Evolutionary conservation across 2,329 filamentous ascomycete genomes (phyloP), one percentile per base, ranked within the genome.

Genomic region (Aspergillus pseudoviridinutans): DNA sequence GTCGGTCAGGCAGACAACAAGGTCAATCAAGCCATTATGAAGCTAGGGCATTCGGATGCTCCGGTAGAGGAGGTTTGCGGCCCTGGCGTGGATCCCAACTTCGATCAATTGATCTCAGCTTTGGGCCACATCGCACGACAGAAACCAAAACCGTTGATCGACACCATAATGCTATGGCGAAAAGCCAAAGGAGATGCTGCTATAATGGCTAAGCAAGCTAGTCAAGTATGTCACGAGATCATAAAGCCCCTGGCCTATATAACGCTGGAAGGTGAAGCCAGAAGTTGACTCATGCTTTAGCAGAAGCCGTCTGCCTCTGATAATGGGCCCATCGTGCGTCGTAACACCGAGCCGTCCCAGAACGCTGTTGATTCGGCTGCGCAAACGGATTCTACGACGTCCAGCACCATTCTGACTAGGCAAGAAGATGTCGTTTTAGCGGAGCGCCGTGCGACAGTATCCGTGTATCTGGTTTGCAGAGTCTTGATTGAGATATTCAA

Each of bases 91-190:
- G 94, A 99, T 71, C 83, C 88, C 1, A 86, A 85, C 10, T 99
- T 99, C 71, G 94, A 99, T 74, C 93, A 97, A 76, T 85, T 96
- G 67, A 95, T 99, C 62, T 87, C 88, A 28, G 94, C 95, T 17
- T 82, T 99, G 42, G 94, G 94, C 3, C 93, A 97, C 71, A 96
- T 99, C 68, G 91, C 93, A 54, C 90, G 91, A 58, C 89, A 92
- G 64, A 96, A 95, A 70, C 95, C 95, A 4, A 97, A 96, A 71
- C 90, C 92, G 4, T 78, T 99, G 53, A 97, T 99, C 68, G 94
- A 99, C 74, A 92, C 91, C 22, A 92, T 99, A 73, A 99, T 99
- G 91, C 84, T 96, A 32, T 99, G 94, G 94, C 87, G 94, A 56
- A 97, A 97, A 75, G 90, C 86, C 63, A 97, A 97, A 78, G 96